Evolutionary conservation across 108 stramenopile species (phyloP).

Genomic region (Cyclotella choctawhatcheeana): DNA sequence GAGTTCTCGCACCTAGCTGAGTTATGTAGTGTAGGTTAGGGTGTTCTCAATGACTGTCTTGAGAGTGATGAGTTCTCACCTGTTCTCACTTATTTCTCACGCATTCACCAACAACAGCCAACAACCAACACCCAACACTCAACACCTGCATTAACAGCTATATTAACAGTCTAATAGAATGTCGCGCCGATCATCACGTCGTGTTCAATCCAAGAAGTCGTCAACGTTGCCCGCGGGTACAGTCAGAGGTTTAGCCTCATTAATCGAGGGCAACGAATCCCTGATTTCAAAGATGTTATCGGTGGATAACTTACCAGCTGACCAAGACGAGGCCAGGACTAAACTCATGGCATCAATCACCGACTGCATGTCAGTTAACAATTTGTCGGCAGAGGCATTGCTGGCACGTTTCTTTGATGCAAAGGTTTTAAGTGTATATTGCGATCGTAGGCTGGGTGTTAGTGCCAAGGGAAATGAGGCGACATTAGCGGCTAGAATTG

Average conservation of each 20-base stretch:
- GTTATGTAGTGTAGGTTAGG: no score
- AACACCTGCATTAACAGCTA: no score
- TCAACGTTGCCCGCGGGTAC: background rate
- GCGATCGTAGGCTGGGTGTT: slow-evolving; percentile 6
- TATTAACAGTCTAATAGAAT: background rate
- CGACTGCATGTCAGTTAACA: slow-evolving; percentile 18
- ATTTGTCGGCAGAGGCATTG: slow-evolving; percentile 16
- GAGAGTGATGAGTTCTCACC: no score
- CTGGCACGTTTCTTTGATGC: slow-evolving; percentile 23
- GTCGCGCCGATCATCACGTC: background rate
- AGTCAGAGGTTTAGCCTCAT: slow-evolving; percentile 3
- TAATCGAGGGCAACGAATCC: slow-evolving; percentile 25
- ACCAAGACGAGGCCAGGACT: background rate
- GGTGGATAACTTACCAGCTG: background rate
- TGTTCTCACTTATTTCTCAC: no score
- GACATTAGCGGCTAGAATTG: slow-evolving; percentile 19
- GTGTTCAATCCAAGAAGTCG: background rate
- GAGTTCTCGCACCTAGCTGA: no score
- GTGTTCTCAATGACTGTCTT: no score
- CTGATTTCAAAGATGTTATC: slow-evolving; percentile 15
- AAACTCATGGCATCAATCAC: slow-evolving; percentile 8
- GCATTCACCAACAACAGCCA: no score
- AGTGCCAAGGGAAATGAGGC: slow-evolving; percentile 22
- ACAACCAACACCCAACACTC: no score
- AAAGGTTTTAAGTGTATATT: background rate